A percentile compares a stretch with the other conserved stretches of the same genome.
phyloP scores from a whole-genome alignment of 768 basidiomycete species.

The Crepidotus variabilis region DNA sequence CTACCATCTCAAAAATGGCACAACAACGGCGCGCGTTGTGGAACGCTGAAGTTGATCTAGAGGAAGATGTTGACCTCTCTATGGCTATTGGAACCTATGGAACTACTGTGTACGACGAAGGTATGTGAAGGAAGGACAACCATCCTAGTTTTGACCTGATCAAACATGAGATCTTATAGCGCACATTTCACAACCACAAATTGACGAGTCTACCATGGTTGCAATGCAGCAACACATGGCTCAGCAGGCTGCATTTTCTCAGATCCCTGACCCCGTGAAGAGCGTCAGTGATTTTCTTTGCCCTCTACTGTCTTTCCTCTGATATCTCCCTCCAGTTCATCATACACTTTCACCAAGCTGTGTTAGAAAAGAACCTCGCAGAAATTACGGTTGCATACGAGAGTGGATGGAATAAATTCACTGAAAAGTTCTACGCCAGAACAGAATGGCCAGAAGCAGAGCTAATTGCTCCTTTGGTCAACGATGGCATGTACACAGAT shows the following conservation, averaged over 20 bases:
- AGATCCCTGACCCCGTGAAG: constrained; percentile 88
- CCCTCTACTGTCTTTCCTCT: constrained; percentile 6
- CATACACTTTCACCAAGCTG: constrained; percentile 91
- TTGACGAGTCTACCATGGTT: constrained; percentile 66
- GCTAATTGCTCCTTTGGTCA: constrained; percentile 89
- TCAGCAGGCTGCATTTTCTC: constrained; percentile 76
- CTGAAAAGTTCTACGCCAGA: constrained; percentile 92
- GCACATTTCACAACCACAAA: constrained; percentile 53
- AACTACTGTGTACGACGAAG: constrained; percentile 69
- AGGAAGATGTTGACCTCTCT: constrained; percentile 75
- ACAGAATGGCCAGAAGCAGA: constrained; percentile 98
- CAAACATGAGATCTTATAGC: constrained; percentile 24
- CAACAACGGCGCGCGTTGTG: constrained; percentile 69
- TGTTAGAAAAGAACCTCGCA: constrained; percentile 83
- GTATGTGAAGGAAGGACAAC: constrained; percentile 27
- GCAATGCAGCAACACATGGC: constrained; percentile 83
- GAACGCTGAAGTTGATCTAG: constrained; percentile 77
- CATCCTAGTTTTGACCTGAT: constrained; percentile 3
- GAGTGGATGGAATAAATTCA: constrained; percentile 95
- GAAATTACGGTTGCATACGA: constrained; percentile 95
- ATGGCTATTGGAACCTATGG: constrained; percentile 67
- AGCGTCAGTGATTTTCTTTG: constrained; percentile 31
- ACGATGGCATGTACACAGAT: constrained; percentile 62
- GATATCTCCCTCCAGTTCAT: constrained; percentile 64
- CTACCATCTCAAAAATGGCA: too few species aligned